Evolutionary conservation across 495 filamentous ascomycete genomes (phyloP), one percentile per base, ranked within the genome.

Genomic region (Annulohypoxylon bovei): DNA sequence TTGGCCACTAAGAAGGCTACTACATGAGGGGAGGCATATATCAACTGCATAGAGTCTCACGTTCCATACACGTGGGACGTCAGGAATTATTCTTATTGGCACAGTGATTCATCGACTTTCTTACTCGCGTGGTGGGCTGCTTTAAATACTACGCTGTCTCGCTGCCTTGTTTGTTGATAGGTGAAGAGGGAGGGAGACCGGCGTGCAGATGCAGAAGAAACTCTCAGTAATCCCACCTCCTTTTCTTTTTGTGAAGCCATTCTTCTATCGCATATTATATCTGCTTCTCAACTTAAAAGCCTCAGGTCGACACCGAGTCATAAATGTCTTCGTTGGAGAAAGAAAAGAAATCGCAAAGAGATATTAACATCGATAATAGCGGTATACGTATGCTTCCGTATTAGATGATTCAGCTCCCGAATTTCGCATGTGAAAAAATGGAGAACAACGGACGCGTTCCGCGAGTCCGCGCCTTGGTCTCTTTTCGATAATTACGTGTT

Each of bases 341-440:
- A 30, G 23, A 27, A 53, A 62, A n/a, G 28, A 9, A 11, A 9
- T 47, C 40, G 22, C 33, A 1, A 40, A 39, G 63, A 54, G 23
- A 32, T 25, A 55, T 65, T 56, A 61, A 50, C 44, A 61, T 14
- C 46, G 23, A 8, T 49, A 62, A 44, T 70, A 61, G 54, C 32
- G 35, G 18, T 46, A 32, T 18, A 39, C 47, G 44, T 52, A 58
- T 44, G 25, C 22, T 54, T 54, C 50, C 50, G 16, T 58, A 64
- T 60, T 67, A 67, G 40, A 52, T 53, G 30, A 44, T 58, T 65
- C 30, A 33, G 47, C 12, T 16, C 44, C 23, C 33, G 23, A 20
- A 49, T 42, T 65, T 68, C 63, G 12, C 69, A 72, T 72, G 65
- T 72, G 70, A 72, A 72, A 68, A 65, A 61, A 72, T 72, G 70